Evolutionary conservation across 139 green algal genomes (phyloP).

Genomic region (Tetradesmus lagerheimii): DNA sequence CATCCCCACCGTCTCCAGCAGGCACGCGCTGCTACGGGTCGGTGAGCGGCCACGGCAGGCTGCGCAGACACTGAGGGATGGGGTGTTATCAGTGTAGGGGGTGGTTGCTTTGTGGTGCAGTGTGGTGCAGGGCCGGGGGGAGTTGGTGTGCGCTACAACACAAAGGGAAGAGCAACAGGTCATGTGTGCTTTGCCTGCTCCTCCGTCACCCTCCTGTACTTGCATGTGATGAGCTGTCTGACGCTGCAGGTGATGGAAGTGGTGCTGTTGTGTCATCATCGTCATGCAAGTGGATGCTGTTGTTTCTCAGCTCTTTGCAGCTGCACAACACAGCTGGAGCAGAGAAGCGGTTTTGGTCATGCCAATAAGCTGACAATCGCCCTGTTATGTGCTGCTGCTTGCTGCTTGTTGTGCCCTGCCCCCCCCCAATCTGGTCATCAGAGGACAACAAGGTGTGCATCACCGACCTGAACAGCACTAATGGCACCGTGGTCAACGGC

Average conservation of each 20-base stretch:
- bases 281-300: no score
- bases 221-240: neutral
- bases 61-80: no score
- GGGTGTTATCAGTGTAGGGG: no score
- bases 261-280: no score
- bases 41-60: constrained; percentile 19
- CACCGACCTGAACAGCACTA: constrained; percentile 61
- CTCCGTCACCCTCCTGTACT: neutral
- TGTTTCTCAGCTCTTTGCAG: no score
- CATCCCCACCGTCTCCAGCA: constrained; percentile 56
- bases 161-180: no score
- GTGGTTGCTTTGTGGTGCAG: no score
- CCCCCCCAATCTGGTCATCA: neutral
- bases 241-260: neutral
- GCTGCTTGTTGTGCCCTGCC: no score
- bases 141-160: no score
- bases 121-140: no score
- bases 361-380: neutral
- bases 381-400: neutral
- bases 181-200: neutral
- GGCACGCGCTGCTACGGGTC: constrained; percentile 56
- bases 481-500: constrained; percentile 58
- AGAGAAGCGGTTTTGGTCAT: no score
- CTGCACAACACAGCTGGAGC: no score
- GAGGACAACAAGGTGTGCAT: constrained; percentile 59